Evolutionary conservation across 176 grass and related monocot genomes (phyloP).

Genomic region (Triticum monococcum): DNA sequence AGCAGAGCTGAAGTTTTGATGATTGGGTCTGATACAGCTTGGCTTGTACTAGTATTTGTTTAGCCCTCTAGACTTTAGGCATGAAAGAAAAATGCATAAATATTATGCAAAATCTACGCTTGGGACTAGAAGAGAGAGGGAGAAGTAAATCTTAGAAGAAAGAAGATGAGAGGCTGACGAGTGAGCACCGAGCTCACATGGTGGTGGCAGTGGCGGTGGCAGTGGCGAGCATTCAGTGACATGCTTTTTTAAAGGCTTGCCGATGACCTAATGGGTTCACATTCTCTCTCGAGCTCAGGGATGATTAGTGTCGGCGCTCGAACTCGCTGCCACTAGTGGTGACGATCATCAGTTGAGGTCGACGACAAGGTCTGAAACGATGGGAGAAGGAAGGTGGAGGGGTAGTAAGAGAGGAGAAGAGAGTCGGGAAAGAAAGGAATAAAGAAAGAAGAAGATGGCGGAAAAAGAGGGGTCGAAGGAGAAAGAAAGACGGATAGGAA

Average conservation of each 20-base stretch:
- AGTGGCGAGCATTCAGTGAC: not conserved
- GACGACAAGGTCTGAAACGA: not conserved
- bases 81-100: not conserved
- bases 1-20: constrained; percentile 36
- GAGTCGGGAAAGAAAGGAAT: not conserved
- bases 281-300: not conserved
- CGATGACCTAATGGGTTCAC: not conserved
- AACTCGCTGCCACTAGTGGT: not conserved
- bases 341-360: not conserved
- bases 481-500: no score
- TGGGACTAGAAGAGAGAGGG: no score
- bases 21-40: constrained; percentile 19
- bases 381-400: not conserved
- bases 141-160: no score
- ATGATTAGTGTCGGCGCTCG: not conserved
- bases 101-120: not conserved
- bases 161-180: no score
- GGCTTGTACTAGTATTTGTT: constrained; percentile 2
- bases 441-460: no score
- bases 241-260: not conserved
- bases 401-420: not conserved
- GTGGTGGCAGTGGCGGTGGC: no score
- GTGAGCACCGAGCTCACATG: not conserved
- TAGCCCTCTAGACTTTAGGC: not conserved
- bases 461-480: no score